These are phyloP conservation scores for Ogataea nitratoaversa DNA, from an alignment of 805 yeast genomes.

Conservation along the genomic window DNA sequence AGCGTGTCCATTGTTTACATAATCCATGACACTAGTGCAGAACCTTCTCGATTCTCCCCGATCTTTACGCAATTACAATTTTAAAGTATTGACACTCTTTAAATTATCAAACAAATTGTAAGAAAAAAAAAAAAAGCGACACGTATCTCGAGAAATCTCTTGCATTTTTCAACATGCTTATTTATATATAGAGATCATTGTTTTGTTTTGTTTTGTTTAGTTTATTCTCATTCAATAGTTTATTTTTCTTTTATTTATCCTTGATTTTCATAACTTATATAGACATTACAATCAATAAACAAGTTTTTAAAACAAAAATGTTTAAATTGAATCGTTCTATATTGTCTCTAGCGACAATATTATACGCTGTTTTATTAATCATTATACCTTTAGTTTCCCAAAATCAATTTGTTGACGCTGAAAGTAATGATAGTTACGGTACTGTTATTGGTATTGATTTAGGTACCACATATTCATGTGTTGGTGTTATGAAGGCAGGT, in stretches of 20 bases:
- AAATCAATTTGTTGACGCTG: constrained; percentile 22
- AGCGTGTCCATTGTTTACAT: not conserved
- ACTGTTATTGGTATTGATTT: constrained; percentile 84
- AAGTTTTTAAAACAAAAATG: constrained; percentile 8
- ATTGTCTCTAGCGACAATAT: constrained; percentile 21
- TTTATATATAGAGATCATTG: not conserved
- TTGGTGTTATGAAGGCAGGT: constrained; percentile 88
- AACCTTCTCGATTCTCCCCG: no score
- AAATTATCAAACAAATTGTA: no score
- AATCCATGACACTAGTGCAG: not conserved
- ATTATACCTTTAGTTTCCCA: constrained; percentile 26
- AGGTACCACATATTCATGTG: constrained; percentile 93
- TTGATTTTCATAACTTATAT: not conserved
- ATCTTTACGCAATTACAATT: no score
- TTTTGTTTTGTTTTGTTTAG: not conserved
- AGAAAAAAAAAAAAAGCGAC: not conserved
- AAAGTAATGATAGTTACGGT: constrained; percentile 30
- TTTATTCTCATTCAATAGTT: no score
- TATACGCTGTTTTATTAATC: constrained; percentile 27
- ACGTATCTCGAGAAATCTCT: no score
- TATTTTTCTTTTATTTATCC: not conserved
- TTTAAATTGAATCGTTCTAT: constrained; percentile 25
- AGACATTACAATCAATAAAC: not conserved
- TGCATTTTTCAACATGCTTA: no score
- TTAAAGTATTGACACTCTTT: no score